Evolutionary conservation across 169 alveolate species (phyloP), one percentile per base, ranked within the genome.

Genomic region (Eimeria praecox): DNA sequence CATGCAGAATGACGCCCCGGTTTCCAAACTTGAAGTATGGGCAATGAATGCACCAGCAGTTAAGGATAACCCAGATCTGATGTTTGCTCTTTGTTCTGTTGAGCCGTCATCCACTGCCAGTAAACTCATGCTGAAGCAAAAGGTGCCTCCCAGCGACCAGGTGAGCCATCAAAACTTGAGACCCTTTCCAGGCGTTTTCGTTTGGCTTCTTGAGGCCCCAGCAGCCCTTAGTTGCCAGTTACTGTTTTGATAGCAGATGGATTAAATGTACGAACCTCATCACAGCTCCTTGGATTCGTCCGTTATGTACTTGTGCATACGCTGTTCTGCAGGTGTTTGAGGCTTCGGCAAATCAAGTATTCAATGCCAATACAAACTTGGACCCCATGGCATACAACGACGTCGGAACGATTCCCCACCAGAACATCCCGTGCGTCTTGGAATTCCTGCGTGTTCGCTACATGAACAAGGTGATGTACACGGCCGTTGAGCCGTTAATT

Each of bases 401-500:
- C 95, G 98, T 98, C 91, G 99, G 99, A 56, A 94, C 98, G 95
- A 97, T 98, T 24, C 99, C 99, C 52, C 99, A 98, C 95, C 98
- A 99, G 30, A 97, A 97, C 92, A 95, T 97, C 40, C 99, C 99
- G 38, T 98, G 99, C 95, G 99, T 98, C 71, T 96, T 98, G 89
- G 99, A 98, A 92, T 98, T 97, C 91, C 92, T 98, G 62, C 96
- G 97, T 71, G 98, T 97, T 88, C 97, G 99, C 40, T 98, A 97
- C 95, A 92, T 97, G 96, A 97, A 97, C 92, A 97, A 98, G 92
- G 98, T 96, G 90, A 98, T 98, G 90, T 97, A 96, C 49, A 98
- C 99, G 82, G 98, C 99, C 2, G 99, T 99, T 14, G 98, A 97
- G 94, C 99, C 99, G 54, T 96, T 98, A 59, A 94, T 98, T 59